Base-by-base conservation (phyloP, 495 filamentous ascomycete species). In the Talaromyces proteolyticus region DNA sequence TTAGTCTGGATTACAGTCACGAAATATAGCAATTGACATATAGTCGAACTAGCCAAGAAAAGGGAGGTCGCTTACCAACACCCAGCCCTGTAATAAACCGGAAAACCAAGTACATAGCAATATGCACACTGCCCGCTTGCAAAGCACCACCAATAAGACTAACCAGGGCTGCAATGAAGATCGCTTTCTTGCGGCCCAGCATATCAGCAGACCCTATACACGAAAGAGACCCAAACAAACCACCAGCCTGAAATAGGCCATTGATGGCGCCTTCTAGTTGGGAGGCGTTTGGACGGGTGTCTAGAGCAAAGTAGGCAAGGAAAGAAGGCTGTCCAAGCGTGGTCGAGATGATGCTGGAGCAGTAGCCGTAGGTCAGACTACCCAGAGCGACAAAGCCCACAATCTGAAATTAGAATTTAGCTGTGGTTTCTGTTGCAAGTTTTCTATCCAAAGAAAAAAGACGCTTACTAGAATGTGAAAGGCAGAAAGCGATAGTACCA, bases 101-200 rank as follows among this genome's bases (percentile, higher is more conserved):
- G 10, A 66, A 68, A 4, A 56, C 69, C 49, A 73, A 67, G 37
- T 57, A 26, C 1, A 60, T 61, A 36, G 67, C 61, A 12, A 51
- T 41, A 24, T 62, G 60, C 16, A 63, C 62, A 3, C 69, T 65
- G 61, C 70, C 54, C 16, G 81, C 65, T 65, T 84, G 85, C 11
- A 87, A 53, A 34, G 77, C 80, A 19, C 82, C 80, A 22, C 84
- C 85, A 29, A 89, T 56, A 46, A 84, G 66, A 63, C 87, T 86
- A 45, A 86, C 51, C 19, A 67, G 24, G 20, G 66, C 53, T 44
- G 80, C 81, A 47, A 81, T 57, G 51, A 76, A 68, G 3, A 87
- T 67, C 4, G 76, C 76, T 53, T 73, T 72, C 42, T 75, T 72
- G 23, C 84, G 75, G 19, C 84, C 85, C 2, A 41, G 10, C 10